A percentile compares a stretch with the other conserved stretches of the same genome.
Conservation (phyloP, 345 rosid genomes). For the Eucalyptus melliodora region DNA sequence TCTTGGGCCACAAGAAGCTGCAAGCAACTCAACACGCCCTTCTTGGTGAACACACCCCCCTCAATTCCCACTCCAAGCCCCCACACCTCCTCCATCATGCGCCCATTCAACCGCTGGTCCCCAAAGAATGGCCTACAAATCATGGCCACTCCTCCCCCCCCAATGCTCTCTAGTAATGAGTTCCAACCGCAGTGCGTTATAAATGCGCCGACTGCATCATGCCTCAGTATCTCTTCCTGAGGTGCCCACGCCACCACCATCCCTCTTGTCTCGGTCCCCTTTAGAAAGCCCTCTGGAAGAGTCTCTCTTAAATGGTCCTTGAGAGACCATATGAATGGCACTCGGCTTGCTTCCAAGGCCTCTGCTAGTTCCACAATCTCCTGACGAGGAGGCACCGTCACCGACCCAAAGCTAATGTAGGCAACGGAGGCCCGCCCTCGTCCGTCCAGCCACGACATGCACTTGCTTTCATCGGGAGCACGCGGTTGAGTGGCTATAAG, state of each 20-base stretch:
- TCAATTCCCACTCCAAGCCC: slow-evolving; percentile 1
- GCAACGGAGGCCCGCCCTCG: slow-evolving; percentile 16
- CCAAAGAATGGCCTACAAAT: slow-evolving; percentile 26
- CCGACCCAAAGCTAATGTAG: slow-evolving; percentile 27
- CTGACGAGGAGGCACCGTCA: slow-evolving; percentile 6
- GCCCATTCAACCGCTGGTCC: slow-evolving; percentile 23
- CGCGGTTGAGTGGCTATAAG: neutral
- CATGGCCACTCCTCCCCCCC: slow-evolving; percentile 14
- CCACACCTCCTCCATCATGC: slow-evolving; percentile 15
- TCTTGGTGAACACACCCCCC: slow-evolving; percentile 2
- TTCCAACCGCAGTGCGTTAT: slow-evolving; percentile 28
- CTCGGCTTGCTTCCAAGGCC: slow-evolving; percentile 10
- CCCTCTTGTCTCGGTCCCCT: slow-evolving; percentile 7
- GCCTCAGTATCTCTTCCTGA: slow-evolving; percentile 5
- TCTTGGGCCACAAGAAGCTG: neutral
- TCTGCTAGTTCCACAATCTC: slow-evolving; percentile 21
- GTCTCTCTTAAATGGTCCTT: neutral
- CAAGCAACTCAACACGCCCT: neutral
- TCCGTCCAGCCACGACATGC: slow-evolving; percentile 22
- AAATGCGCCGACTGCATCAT: slow-evolving; percentile 10
- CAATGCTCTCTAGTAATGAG: slow-evolving; percentile 22
- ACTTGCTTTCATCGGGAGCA: neutral
- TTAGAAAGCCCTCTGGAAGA: slow-evolving; percentile 24
- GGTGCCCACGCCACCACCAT: slow-evolving; percentile 28
- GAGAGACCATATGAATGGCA: slow-evolving; percentile 28